A percentile compares a stretch with the other conserved stretches of the same genome.
These are phyloP conservation scores for Ceratocystis ficicola DNA, from an alignment of 2,329 filamentous ascomycete species.

Conservation along the genomic window DNA sequence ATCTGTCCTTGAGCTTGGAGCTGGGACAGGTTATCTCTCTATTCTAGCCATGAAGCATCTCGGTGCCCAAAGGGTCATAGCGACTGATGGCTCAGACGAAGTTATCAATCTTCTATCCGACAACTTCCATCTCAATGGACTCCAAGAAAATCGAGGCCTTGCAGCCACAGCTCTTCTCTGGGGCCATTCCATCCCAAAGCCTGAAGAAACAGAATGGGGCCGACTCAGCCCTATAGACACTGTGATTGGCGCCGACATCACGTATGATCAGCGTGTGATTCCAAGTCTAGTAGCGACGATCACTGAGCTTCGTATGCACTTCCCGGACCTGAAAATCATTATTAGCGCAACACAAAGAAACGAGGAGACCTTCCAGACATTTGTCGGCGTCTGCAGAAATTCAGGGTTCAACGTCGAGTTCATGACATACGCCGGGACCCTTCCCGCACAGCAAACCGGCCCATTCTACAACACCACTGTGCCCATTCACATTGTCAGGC, in stretches of 20 bases:
- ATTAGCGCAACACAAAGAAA: conserved; percentile 63
- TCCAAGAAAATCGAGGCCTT: conserved; percentile 36
- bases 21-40: conserved; percentile 64
- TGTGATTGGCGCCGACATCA: conserved; percentile 65
- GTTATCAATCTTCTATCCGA: conserved; percentile 56
- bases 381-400: conserved; percentile 46
- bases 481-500: conserved; percentile 41
- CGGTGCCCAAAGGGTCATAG: conserved; percentile 45
- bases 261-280: conserved; percentile 56
- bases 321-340: conserved; percentile 45
- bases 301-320: conserved; percentile 46
- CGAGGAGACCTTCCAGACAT: conserved; percentile 52
- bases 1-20: conserved; percentile 58
- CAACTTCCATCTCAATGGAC: conserved; percentile 55
- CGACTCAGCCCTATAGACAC: conserved; percentile 38
- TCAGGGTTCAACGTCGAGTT: conserved; percentile 35
- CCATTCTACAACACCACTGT: conserved; percentile 53
- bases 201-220: conserved; percentile 27
- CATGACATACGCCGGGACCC: conserved; percentile 34
- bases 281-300: conserved; percentile 54
- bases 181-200: conserved; percentile 49
- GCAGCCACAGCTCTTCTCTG: conserved; percentile 38
- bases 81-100: conserved; percentile 63
- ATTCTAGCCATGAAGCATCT: conserved; percentile 61
- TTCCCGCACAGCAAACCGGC: conserved; percentile 38